Evolutionary conservation across 108 stramenopile genomes (phyloP), one percentile per base, ranked within the genome.

Genomic region (Aurantiochytrium sp.): DNA sequence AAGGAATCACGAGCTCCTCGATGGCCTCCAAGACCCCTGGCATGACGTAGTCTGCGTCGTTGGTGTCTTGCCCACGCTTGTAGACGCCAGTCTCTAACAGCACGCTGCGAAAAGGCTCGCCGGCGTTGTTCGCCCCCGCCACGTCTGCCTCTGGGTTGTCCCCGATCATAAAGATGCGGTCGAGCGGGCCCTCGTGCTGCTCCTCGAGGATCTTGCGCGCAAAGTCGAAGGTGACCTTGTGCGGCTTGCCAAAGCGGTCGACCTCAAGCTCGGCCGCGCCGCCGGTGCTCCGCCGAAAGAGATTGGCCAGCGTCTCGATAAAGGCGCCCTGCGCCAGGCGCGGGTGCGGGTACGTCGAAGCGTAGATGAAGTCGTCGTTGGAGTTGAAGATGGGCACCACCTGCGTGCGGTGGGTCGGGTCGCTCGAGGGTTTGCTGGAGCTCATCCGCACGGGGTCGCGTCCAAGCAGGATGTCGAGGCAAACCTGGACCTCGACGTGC

Each of bases 291-390:
- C 37, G 4, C 4, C 68, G 55, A 68, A 87, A 87, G 21, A 89
- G 50, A 31, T 52, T 1, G 8, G 69, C 17, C 4, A 90, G 30
- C 36, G 85, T 52, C 36, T 86, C 37, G 4, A 86, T 17, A 85
- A 90, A 90, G 85, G 90, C 90, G 0, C 90, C 90, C 30, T 86
- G 85, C 24, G 90, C 87, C 19, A 89, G 52, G 39, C 90, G 90
- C 5, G 90, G 90, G 48, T 53, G 54, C 19, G 85, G 55, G 55
- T 90, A 55, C 37, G 19, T 4, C 27, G 59, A 68, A 19, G 87
- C 87, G 50, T 88, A 90, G 17, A 90, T 87, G 53, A 88, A 48
- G 73, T 90, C 90, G 22, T 87, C 85, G 53, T 90, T 90, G 55
- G 69, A 37, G 39, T 87, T 85, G 88, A 36, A 90, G 5, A 89